Conservation (phyloP, 805 yeast genomes). For the Ogataea glucozyma region DNA sequence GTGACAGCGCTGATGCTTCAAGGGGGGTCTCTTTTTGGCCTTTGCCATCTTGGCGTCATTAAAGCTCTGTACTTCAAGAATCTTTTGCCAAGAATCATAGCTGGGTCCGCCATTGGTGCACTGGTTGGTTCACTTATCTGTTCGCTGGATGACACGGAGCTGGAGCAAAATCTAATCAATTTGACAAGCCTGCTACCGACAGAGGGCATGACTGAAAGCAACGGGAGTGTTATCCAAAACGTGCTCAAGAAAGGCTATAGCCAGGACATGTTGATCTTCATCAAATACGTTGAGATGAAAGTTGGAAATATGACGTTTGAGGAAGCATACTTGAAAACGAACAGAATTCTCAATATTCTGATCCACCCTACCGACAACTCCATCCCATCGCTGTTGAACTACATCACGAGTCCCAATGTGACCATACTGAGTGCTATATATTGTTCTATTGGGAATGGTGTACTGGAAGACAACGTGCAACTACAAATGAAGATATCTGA, state of each 20-base stretch:
- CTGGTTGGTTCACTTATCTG: constrained; percentile 87
- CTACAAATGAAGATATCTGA: constrained; percentile 57
- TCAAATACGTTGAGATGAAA: constrained; percentile 71
- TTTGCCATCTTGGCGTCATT: constrained; percentile 92
- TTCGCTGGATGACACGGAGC: constrained; percentile 65
- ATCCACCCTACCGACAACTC: constrained; percentile 76
- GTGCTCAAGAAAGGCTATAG: constrained; percentile 80
- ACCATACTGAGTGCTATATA: constrained; percentile 86
- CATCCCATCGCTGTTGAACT: constrained; percentile 75
- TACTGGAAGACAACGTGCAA: constrained; percentile 60
- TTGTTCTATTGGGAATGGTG: constrained; percentile 80
- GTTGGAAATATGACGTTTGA: constrained; percentile 89
- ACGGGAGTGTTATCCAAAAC: constrained; percentile 69
- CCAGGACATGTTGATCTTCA: constrained; percentile 77
- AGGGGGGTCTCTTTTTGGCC: constrained; percentile 93
- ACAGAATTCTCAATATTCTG: constrained; percentile 77
- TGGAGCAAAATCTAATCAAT: constrained; percentile 44
- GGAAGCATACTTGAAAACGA: constrained; percentile 82
- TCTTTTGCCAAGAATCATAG: constrained; percentile 78
- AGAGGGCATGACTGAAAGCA: constrained; percentile 32
- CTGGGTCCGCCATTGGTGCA: constrained; percentile 94
- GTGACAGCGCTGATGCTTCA: constrained; percentile 87
- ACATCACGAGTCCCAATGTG: constrained; percentile 91
- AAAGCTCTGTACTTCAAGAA: constrained; percentile 76
- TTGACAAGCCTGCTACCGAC: constrained; percentile 48